These are phyloP conservation scores for Botrytis tulipae DNA, from an alignment of 2,329 filamentous ascomycete species.

Conservation along the genomic window DNA sequence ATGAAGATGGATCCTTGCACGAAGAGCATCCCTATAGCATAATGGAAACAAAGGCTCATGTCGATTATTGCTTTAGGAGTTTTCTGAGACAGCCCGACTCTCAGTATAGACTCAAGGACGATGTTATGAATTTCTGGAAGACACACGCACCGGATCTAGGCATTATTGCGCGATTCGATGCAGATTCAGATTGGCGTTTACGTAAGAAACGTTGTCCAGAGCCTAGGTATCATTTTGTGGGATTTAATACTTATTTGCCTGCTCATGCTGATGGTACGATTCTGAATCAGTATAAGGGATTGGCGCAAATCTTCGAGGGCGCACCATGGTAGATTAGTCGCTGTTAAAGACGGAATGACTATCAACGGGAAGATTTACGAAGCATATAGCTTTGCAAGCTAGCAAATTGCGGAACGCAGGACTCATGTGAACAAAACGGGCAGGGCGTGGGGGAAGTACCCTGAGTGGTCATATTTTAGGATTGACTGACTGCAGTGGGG, in stretches of 20 bases:
- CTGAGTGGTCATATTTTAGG: background rate
- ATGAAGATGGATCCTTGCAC: background rate
- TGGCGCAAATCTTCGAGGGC: background rate
- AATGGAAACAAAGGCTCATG: background rate
- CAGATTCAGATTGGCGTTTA: background rate
- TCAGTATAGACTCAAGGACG: background rate
- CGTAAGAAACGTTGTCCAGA: background rate
- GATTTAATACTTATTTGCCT: background rate
- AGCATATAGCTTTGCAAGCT: rapidly evolving
- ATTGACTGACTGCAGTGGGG: background rate
- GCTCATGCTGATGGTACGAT: background rate
- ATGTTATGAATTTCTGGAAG: background rate
- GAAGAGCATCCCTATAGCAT: background rate
- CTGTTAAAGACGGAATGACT: rapidly evolving
- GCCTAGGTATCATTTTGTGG: background rate
- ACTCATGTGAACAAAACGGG: rapidly evolving
- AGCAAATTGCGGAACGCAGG: background rate
- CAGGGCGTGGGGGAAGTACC: rapidly evolving
- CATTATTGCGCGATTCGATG: background rate
- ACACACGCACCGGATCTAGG: background rate
- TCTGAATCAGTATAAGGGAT: background rate
- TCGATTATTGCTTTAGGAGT: background rate
- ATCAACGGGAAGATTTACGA: rapidly evolving
- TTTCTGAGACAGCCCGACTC: background rate
- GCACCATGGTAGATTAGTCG: background rate